These are phyloP conservation scores for Ustilago cynodontis DNA, from an alignment of 1,284 basidiomycete genomes.

Conservation along the genomic window DNA sequence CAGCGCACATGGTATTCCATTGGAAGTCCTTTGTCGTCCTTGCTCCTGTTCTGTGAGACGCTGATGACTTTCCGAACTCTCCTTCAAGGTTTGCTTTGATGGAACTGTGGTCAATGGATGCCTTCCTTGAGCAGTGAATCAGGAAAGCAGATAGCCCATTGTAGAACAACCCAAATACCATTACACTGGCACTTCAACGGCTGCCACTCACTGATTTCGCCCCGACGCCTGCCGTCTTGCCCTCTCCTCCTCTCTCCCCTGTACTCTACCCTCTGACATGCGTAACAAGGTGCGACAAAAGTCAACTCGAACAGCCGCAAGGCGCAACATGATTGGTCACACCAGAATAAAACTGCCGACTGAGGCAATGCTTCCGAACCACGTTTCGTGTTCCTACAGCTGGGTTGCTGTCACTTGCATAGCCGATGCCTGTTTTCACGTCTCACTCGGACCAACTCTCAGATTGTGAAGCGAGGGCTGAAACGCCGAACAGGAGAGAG, in stretches of 20 bases:
- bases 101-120: no score
- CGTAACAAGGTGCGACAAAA: neutral
- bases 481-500: neutral
- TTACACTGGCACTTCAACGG: constrained; percentile 2
- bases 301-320: neutral
- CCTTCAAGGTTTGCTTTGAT: no score
- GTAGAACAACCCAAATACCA: neutral
- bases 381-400: neutral
- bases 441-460: neutral
- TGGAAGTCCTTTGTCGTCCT: no score
- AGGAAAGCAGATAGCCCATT: neutral
- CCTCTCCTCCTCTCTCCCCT: neutral
- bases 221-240: neutral
- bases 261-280: neutral
- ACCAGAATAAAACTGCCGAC: no score
- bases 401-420: neutral
- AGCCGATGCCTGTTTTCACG: no score
- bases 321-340: neutral
- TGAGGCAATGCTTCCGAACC: neutral
- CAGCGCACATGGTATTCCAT: no score
- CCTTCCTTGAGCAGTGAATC: neutral
- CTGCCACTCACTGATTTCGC: neutral
- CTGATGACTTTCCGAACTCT: no score
- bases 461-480: neutral
- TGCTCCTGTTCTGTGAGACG: no score